Percentiles rank a stretch among this genome's conserved stretches.
These are phyloP conservation scores for Neonectria neomacrospora DNA, from an alignment of 2,329 filamentous ascomycete genomes.

Conservation along the genomic window DNA sequence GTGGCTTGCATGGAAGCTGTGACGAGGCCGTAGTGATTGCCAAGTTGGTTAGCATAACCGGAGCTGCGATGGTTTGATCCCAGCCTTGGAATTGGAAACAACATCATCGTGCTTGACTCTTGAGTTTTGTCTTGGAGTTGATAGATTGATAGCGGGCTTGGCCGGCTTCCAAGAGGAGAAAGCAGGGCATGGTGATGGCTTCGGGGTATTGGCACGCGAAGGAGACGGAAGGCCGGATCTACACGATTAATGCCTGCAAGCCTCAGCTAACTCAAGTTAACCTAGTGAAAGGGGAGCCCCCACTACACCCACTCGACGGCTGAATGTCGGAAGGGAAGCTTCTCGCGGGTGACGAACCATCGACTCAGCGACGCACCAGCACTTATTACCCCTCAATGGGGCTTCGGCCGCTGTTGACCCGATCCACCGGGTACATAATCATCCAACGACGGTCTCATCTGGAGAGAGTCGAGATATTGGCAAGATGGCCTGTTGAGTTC, in stretches of 20 bases:
- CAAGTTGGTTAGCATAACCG: too few species aligned
- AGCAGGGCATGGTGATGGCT: not conserved
- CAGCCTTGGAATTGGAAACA: too few species aligned
- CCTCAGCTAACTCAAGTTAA: not conserved
- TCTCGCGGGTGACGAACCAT: not conserved
- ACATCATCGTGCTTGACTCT: too few species aligned
- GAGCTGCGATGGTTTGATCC: too few species aligned
- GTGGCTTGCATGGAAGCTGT: too few species aligned
- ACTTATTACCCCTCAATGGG: conserved; percentile 8
- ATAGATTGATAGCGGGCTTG: too few species aligned
- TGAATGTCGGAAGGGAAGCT: not conserved
- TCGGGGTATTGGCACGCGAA: conserved; percentile 1
- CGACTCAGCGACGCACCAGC: not conserved
- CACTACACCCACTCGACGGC: not conserved
- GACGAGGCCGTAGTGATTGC: too few species aligned
- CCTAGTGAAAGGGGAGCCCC: not conserved
- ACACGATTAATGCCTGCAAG: not conserved
- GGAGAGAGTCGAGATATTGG: not conserved
- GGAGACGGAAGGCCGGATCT: not conserved
- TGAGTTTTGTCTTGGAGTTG: too few species aligned
- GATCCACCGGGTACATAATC: conserved; percentile 3
- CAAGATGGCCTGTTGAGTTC: not conserved
- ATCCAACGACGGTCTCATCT: not conserved
- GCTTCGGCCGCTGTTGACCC: not conserved
- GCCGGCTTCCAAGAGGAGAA: not conserved